Percentiles rank a stretch among this genome's conserved stretches.
Evolutionary conservation across 768 basidiomycete genomes (phyloP).

Genomic region (Amanita pallidorosea): DNA sequence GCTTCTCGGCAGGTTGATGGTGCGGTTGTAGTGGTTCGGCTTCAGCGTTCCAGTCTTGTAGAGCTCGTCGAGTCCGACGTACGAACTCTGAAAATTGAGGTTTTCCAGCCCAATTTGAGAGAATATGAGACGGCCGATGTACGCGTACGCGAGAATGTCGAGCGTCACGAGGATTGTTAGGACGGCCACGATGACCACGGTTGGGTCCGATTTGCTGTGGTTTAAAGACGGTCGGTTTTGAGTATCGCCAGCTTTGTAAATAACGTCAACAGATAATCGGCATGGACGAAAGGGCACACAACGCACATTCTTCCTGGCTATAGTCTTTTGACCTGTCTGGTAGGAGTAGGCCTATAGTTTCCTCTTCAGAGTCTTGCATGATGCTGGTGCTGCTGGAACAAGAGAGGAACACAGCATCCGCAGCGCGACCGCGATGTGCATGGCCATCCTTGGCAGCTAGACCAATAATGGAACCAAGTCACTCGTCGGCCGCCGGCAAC

Average conservation of each 20-base stretch:
- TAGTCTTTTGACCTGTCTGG: neutral
- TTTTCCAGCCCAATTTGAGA: neutral
- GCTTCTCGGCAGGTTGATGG: neutral
- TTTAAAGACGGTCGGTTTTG: neutral
- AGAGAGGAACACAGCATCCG: neutral
- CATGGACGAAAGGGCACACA: neutral
- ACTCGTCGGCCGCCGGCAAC: neutral
- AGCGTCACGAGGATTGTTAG: constrained; percentile 13
- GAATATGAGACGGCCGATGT: constrained; percentile 10
- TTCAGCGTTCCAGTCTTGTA: too few species aligned
- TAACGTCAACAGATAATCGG: neutral
- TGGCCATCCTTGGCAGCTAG: neutral
- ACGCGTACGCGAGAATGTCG: constrained; percentile 15
- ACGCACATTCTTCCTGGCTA: neutral
- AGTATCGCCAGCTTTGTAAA: neutral
- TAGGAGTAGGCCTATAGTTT: too few species aligned
- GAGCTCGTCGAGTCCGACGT: neutral
- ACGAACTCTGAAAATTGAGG: neutral
- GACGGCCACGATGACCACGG: constrained; percentile 5
- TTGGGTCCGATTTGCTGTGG: neutral
- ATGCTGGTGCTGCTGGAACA: neutral
- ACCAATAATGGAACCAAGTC: neutral
- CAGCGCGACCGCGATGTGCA: neutral
- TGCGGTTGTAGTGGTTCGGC: neutral
- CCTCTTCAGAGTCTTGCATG: neutral